These are phyloP conservation scores for Zoysia pacifica DNA, from an alignment of 176 grass and related monocot species.

Conservation along the genomic window DNA sequence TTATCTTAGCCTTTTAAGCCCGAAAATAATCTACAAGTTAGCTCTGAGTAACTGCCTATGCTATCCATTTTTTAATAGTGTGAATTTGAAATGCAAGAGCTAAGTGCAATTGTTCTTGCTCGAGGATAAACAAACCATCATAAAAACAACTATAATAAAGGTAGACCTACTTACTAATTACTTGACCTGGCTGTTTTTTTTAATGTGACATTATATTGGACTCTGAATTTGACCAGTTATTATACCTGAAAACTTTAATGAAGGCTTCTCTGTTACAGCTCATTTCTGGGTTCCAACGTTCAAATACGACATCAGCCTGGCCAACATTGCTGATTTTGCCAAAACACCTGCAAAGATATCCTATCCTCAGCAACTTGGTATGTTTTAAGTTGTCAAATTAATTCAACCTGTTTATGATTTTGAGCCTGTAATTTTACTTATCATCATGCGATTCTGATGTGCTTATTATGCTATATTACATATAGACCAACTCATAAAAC, in stretches of 20 bases:
- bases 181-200: no score
- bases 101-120: no score
- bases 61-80: no score
- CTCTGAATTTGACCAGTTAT: slow-evolving; percentile 9
- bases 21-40: no score
- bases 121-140: no score
- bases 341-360: slow-evolving; percentile 92
- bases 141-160: no score
- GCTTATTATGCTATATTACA: slow-evolving; percentile 11
- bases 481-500: slow-evolving; percentile 18
- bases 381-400: slow-evolving; percentile 18
- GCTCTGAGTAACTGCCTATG: no score
- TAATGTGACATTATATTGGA: not conserved
- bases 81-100: no score
- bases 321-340: slow-evolving; percentile 86
- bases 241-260: not conserved
- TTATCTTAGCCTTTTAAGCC: no score
- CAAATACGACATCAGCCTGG: slow-evolving; percentile 96
- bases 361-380: slow-evolving; percentile 92
- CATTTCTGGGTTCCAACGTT: slow-evolving; percentile 95
- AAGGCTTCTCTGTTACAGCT: slow-evolving; percentile 48
- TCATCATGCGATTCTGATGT: not conserved
- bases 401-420: not conserved
- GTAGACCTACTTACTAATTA: no score
- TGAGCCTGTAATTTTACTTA: not conserved